These are phyloP conservation scores for Phaeosphaeriaceae sp. DNA, from an alignment of 2,329 filamentous ascomycete genomes.

Conservation along the genomic window DNA sequence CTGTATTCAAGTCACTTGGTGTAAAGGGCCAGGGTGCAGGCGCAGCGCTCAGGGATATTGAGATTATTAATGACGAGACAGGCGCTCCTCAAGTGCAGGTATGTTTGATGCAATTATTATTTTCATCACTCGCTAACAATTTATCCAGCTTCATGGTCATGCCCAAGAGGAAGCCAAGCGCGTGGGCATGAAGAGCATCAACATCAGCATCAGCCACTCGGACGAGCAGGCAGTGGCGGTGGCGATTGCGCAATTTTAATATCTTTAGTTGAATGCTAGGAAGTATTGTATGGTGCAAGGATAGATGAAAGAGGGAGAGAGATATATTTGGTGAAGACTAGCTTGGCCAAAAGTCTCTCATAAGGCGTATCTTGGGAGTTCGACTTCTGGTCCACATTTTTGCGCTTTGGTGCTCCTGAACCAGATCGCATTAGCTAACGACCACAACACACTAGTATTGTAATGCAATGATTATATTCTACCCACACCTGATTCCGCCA, in stretches of 20 bases:
- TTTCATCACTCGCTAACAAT: constrained; percentile 1
- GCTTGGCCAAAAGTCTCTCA: too few relatives aligned
- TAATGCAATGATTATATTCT: too few relatives aligned
- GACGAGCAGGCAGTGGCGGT: constrained; percentile 94
- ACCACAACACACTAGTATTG: too few relatives aligned
- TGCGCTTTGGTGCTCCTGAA: too few relatives aligned
- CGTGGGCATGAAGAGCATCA: constrained; percentile 86
- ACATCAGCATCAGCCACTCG: constrained; percentile 93
- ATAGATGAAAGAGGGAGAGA: too few relatives aligned
- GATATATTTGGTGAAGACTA: too few relatives aligned
- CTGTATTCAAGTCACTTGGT: constrained; percentile 95
- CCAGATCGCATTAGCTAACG: too few relatives aligned
- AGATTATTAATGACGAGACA: constrained; percentile 80
- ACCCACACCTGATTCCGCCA: too few relatives aligned
- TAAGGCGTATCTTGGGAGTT: too few relatives aligned
- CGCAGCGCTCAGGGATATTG: constrained; percentile 90
- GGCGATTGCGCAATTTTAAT: constrained; percentile 79
- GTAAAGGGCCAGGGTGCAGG: constrained; percentile 87
- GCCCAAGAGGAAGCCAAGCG: constrained; percentile 83
- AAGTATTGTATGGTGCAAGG: too few relatives aligned
- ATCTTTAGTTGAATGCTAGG: background rate
- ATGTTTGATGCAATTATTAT: constrained; percentile 54
- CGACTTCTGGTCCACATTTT: too few relatives aligned
- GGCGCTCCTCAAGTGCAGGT: constrained; percentile 86
- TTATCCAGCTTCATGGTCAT: constrained; percentile 77